Percentiles rank a stretch among this genome's conserved stretches.
These are phyloP conservation scores for Fusarium humuli DNA, from an alignment of 2,329 filamentous ascomycete species.

Conservation along the genomic window DNA sequence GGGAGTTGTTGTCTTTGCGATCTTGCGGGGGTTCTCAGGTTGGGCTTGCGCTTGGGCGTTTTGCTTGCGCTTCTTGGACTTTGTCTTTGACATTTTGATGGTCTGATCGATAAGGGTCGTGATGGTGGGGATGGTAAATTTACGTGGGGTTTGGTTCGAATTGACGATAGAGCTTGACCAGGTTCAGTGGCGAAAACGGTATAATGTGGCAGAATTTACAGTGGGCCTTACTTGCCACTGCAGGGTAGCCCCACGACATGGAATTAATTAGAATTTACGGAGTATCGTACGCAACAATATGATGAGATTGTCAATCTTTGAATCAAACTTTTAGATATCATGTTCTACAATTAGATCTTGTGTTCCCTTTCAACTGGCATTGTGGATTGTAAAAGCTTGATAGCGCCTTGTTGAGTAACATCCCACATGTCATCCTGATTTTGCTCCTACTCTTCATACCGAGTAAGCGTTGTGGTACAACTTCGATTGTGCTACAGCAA, in stretches of 20 bases:
- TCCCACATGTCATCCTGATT: background rate
- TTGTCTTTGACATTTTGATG: conserved; percentile 57
- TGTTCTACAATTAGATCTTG: background rate
- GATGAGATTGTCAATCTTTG: background rate
- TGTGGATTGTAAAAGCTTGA: background rate
- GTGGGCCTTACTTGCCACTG: background rate
- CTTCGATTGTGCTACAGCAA: too few species aligned
- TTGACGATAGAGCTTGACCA: background rate
- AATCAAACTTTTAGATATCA: rapidly evolving
- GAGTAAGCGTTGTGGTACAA: too few species aligned
- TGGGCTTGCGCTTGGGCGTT: conserved; percentile 49
- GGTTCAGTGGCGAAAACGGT: conserved; percentile 28
- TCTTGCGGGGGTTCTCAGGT: conserved; percentile 52
- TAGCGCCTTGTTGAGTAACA: background rate
- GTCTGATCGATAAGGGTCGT: background rate
- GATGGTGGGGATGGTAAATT: conserved; percentile 26
- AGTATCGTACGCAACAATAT: background rate
- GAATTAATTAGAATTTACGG: background rate
- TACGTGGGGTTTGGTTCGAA: conserved; percentile 5
- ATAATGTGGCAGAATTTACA: conserved; percentile 3
- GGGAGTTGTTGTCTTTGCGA: conserved; percentile 49
- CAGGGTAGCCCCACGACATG: background rate
- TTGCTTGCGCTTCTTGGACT: conserved; percentile 60
- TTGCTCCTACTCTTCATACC: rapidly evolving
- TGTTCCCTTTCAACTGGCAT: background rate